Conservation (phyloP, 2,329 filamentous ascomycete species). For the Penicillium thymicola region DNA sequence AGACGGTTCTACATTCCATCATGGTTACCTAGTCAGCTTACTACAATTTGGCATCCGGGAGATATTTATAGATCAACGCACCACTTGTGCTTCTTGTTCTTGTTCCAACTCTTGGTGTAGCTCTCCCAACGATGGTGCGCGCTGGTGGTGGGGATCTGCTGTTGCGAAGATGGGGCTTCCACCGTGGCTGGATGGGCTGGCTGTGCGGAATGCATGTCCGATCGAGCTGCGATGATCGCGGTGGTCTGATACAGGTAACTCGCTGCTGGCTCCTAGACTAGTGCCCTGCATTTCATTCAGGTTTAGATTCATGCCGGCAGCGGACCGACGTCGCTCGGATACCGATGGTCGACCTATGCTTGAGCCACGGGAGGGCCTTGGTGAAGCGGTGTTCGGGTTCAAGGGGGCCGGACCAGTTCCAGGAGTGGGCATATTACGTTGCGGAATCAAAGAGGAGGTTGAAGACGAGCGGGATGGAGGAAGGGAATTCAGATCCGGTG, state of each 20-base stretch:
- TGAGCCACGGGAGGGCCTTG: slow-evolving; percentile 37
- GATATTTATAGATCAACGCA: slow-evolving; percentile 24
- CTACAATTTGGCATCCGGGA: not conserved
- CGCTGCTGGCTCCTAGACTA: slow-evolving; percentile 24
- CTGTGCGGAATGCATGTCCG: slow-evolving; percentile 39
- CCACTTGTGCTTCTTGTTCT: slow-evolving; percentile 52
- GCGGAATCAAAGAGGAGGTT: slow-evolving; percentile 35
- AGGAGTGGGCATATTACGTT: slow-evolving; percentile 34
- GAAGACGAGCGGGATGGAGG: slow-evolving; percentile 53
- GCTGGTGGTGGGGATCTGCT: slow-evolving; percentile 48
- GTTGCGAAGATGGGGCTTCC: slow-evolving; percentile 43
- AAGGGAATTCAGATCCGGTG: slow-evolving; percentile 71
- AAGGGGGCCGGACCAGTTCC: slow-evolving; percentile 55
- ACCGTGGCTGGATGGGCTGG: slow-evolving; percentile 44
- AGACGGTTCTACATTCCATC: slow-evolving; percentile 44
- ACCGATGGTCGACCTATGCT: slow-evolving; percentile 37
- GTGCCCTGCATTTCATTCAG: slow-evolving; percentile 31
- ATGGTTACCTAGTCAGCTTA: not conserved
- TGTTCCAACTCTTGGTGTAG: slow-evolving; percentile 51
- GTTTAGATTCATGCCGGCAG: slow-evolving; percentile 39
- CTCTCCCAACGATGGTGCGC: slow-evolving; percentile 48
- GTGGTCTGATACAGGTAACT: slow-evolving; percentile 26
- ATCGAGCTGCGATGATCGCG: slow-evolving; percentile 41
- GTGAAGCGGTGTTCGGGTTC: slow-evolving; percentile 42
- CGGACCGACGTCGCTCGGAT: slow-evolving; percentile 45